Evolutionary conservation across 441 rosid species (phyloP), one percentile per base, ranked within the genome.

Genomic region (Dalechampia spathulata): DNA sequence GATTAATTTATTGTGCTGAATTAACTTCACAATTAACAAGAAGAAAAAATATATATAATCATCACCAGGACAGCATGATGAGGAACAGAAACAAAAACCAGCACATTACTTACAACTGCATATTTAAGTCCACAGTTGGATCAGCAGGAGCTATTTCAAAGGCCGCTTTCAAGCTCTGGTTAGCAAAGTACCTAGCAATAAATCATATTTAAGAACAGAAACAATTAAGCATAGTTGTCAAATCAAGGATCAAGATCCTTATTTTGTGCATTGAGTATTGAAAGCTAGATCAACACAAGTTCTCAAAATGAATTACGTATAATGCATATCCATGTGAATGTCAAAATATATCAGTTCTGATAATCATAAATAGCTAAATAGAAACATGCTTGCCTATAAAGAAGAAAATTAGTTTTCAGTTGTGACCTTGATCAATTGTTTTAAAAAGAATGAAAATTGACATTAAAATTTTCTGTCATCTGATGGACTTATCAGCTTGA

Each of bases 121-220:
- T 93, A 75, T 90, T 87, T 59, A 93, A 78, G 69, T 93, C 97
- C 52, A 93, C 80, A 20, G 99, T 85, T 55, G 99, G 96, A 75
- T 93, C 99, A 54, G 97, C 90, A 67, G 95, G 95, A 74, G 99
- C 96, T 66, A 65, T 81, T 67, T 80, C 82, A 70, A 83, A 90
- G 58, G 97, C 95, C 61, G 28, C 52, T 75, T 83, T 85, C 55
- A 93, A 78, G 75, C 77, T 75, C 66, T 82, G 90, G 51, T 77
- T 78, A 52, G 59, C 59, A 73, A 72, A 85, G 69, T 83, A 93
- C 60, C 99, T 93, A 75, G 50, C 49, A 52, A 64, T 57, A 66
- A 60, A 52, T 63, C 48, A 66, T 45, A 69, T 43, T 41, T 54
- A 51, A 42, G 41, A 30, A 26, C 42, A 15, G 28, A 30, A 43